phyloP scores from a whole-genome alignment of 2,329 filamentous ascomycete species.

The Fragosphaeria purpurea region DNA sequence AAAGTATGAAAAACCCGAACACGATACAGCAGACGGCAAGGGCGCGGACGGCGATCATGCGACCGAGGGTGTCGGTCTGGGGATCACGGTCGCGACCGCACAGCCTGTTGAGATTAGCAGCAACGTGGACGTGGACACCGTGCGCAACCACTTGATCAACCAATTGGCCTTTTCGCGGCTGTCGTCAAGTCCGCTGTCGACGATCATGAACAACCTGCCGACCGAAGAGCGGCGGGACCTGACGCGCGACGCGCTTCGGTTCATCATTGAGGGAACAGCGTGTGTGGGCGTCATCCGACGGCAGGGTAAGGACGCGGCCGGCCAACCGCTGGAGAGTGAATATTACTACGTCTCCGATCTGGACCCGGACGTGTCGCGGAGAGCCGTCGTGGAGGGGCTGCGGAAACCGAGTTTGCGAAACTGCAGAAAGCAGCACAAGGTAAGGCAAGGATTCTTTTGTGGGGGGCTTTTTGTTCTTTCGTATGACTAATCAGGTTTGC shows the following conservation, averaged over 20 bases:
- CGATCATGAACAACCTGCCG: conserved; percentile 80
- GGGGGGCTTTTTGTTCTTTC: too few relatives aligned
- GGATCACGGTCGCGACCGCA: conserved; percentile 13
- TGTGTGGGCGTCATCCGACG: conserved; percentile 84
- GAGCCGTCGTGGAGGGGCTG: conserved; percentile 74
- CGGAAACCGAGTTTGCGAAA: conserved; percentile 80
- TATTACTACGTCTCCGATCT: conserved; percentile 92
- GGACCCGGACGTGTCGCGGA: conserved; percentile 68
- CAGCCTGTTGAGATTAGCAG: conserved; percentile 6
- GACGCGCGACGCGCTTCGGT: conserved; percentile 53
- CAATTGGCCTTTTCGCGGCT: conserved; percentile 91
- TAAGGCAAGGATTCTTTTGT: conserved; percentile 32
- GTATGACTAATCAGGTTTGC: neutral
- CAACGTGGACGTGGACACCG: conserved; percentile 30
- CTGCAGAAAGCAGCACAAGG: conserved; percentile 96
- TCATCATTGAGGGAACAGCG: conserved; percentile 59
- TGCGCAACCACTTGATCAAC: conserved; percentile 84
- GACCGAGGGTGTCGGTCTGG: conserved; percentile 10
- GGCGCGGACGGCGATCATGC: conserved; percentile 3
- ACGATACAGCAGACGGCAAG: neutral
- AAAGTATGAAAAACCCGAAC: neutral
- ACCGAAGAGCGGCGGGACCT: conserved; percentile 49
- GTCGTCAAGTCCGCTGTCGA: conserved; percentile 82
- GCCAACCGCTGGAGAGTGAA: conserved; percentile 86
- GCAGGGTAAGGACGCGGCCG: conserved; percentile 91